Evolutionary conservation across 768 basidiomycete species (phyloP).

Genomic region (Kwoniella mangroviensis): DNA sequence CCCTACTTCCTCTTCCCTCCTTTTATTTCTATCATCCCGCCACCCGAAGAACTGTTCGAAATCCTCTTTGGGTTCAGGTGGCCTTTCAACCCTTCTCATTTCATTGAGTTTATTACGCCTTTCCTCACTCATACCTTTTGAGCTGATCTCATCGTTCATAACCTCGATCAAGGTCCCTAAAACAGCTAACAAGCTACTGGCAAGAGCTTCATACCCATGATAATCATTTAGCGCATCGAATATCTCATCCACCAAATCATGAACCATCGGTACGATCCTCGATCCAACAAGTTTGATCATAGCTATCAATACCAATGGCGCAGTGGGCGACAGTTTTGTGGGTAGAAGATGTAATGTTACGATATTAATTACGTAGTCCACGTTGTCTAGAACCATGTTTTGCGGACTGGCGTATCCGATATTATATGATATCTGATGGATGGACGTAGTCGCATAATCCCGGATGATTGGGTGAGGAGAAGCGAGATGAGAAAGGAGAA

Average conservation of each 20-base stretch:
- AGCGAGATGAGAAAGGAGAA: slow-evolving; percentile 80
- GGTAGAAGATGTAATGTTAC: slow-evolving; percentile 81
- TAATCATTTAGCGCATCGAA: slow-evolving; percentile 95
- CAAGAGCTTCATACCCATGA: slow-evolving; percentile 85
- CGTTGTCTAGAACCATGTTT: slow-evolving; percentile 88
- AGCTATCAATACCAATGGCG: slow-evolving; percentile 82
- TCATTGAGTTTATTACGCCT: slow-evolving; percentile 22
- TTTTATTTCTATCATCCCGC: slow-evolving; percentile 60
- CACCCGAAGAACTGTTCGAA: slow-evolving; percentile 66
- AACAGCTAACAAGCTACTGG: slow-evolving; percentile 86
- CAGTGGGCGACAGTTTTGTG: slow-evolving; percentile 77
- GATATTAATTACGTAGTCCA: slow-evolving; percentile 92
- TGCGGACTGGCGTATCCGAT: slow-evolving; percentile 87
- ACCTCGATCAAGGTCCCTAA: slow-evolving; percentile 81
- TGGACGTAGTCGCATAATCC: slow-evolving; percentile 73
- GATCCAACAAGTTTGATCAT: slow-evolving; percentile 85
- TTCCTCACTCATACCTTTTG: slow-evolving; percentile 29
- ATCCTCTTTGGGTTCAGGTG: slow-evolving; percentile 45
- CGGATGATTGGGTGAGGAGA: slow-evolving; percentile 72
- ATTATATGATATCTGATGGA: slow-evolving; percentile 71
- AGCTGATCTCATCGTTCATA: slow-evolving; percentile 62
- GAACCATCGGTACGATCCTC: slow-evolving; percentile 83
- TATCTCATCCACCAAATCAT: slow-evolving; percentile 94
- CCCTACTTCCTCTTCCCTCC: slow-evolving; percentile 33
- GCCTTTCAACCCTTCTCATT: slow-evolving; percentile 31